Evolutionary conservation across 192 early-diverging fungal species (phyloP).

Genomic region (Mortierella claussenii): DNA sequence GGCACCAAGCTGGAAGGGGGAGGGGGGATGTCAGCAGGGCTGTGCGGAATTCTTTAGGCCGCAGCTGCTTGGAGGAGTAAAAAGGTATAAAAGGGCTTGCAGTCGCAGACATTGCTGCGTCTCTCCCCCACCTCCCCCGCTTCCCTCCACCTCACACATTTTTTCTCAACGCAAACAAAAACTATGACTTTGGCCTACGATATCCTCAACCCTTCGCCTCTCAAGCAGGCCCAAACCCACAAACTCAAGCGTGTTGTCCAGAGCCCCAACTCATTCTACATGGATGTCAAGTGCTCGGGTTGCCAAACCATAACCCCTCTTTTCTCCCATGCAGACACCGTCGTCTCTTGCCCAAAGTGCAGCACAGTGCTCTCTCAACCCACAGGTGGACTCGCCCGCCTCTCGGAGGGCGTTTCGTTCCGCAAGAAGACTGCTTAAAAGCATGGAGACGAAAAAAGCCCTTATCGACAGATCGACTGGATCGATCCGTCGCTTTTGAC

Average conservation of each 20-base stretch:
- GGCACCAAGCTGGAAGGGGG: too few species aligned
- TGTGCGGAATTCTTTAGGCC: too few species aligned
- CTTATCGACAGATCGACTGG: too few species aligned
- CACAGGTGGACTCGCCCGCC: constrained; percentile 86
- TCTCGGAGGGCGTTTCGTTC: constrained; percentile 85
- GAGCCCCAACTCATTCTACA: constrained; percentile 95
- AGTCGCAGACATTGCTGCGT: too few species aligned
- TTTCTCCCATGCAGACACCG: constrained; percentile 92
- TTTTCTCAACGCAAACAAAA: neutral
- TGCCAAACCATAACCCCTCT: constrained; percentile 89
- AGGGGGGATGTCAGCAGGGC: too few species aligned
- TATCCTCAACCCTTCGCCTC: constrained; percentile 90
- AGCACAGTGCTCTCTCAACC: constrained; percentile 89
- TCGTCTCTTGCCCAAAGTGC: constrained; percentile 87
- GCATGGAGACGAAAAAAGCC: too few species aligned
- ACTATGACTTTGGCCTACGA: constrained; percentile 81
- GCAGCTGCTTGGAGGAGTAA: too few species aligned
- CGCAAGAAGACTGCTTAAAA: constrained; percentile 81
- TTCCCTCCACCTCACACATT: too few species aligned
- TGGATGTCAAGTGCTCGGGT: constrained; percentile 98
- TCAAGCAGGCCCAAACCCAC: constrained; percentile 75
- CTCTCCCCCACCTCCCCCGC: too few species aligned
- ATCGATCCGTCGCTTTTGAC: too few species aligned
- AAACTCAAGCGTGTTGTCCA: constrained; percentile 73
- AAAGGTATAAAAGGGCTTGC: too few species aligned